Conservation (phyloP, 1,284 basidiomycete species). For the Ustilago esculenta region DNA sequence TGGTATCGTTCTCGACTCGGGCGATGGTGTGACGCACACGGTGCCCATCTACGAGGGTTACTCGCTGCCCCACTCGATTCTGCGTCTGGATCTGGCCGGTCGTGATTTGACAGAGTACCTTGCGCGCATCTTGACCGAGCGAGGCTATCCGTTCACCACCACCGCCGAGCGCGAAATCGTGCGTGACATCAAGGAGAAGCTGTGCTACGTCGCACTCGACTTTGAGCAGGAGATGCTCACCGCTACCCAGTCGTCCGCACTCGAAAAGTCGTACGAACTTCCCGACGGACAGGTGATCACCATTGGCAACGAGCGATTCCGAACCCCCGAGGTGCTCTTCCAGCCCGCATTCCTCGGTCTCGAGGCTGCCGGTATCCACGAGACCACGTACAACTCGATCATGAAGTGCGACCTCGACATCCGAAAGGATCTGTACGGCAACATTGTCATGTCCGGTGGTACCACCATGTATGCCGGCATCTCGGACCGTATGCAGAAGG, state of each 20-base stretch:
- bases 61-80: conserved; percentile 91
- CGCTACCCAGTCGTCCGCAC: conserved; percentile 86
- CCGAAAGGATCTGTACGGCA: conserved; percentile 85
- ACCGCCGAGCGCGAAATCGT: conserved; percentile 95
- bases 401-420: conserved; percentile 76
- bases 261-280: conserved; percentile 95
- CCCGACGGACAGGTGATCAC: conserved; percentile 97
- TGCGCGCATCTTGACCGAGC: conserved; percentile 91
- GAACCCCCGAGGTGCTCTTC: conserved; percentile 96
- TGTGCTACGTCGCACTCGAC: conserved; percentile 96
- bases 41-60: conserved; percentile 96
- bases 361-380: conserved; percentile 92
- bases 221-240: conserved; percentile 96
- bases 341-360: conserved; percentile 92
- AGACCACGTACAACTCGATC: conserved; percentile 91
- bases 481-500: conserved; percentile 96
- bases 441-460: conserved; percentile 93
- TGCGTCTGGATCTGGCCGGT: conserved; percentile 92
- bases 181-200: conserved; percentile 97
- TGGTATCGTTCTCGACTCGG: conserved; percentile 92
- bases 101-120: conserved; percentile 91
- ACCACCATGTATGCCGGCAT: conserved; percentile 98
- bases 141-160: conserved; percentile 92
- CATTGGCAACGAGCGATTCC: conserved; percentile 96
- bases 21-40: conserved; percentile 92